Base-by-base conservation (phyloP, 2,329 filamentous ascomycete genomes). In the Microcera coccophila region DNA sequence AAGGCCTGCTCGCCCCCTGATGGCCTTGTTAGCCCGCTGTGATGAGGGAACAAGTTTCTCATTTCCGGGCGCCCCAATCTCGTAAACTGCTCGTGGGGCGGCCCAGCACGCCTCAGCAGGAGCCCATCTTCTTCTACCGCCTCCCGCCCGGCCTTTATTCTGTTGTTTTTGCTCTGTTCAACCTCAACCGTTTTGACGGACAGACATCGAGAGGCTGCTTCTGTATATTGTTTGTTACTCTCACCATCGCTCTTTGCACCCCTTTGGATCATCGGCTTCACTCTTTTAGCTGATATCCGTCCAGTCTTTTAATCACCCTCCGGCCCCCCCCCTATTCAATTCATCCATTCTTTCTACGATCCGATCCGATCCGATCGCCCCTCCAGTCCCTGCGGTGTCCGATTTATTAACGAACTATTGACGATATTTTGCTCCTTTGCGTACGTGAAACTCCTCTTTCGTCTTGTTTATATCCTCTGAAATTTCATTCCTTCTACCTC, bases 251-350 rank as follows among this genome's bases (percentile, higher is more conserved):
- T 54, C 60, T 43, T 47, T 44, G 60, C 60, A 44, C 43, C 18
- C 42, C 65, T 62, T 50, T 55, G 58, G 54, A 63, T 60, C 54
- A 51, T 62, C 65, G 60, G 64, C 65, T 69, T 69, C 67, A 70
- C 61, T 70, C 67, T 62, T 64, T 70, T 52, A 68, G 64, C 62
- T 62, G 60, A 56, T 50, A 56, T 59, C 63, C 63, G 62, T 69
- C 63, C 67, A 60, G 61, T 69, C 60, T 57, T 60, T 26, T n/a
- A 5, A 29, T n/a, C 8, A 35, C 8, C 16, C n/a, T 5, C 38
- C 43, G 26, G 28, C 24, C 48, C 49, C 48, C 51, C 55, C 50
- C 43, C 36, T n/a, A n/a, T n/a, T n/a, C n/a, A n/a, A n/a, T 54
- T 42, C 49, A 36, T 39, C 41, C 43, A 49, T 17, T 40, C 21